phyloP scores from a whole-genome alignment of 345 rosid genomes.

The Crucihimalaya himalaica region DNA sequence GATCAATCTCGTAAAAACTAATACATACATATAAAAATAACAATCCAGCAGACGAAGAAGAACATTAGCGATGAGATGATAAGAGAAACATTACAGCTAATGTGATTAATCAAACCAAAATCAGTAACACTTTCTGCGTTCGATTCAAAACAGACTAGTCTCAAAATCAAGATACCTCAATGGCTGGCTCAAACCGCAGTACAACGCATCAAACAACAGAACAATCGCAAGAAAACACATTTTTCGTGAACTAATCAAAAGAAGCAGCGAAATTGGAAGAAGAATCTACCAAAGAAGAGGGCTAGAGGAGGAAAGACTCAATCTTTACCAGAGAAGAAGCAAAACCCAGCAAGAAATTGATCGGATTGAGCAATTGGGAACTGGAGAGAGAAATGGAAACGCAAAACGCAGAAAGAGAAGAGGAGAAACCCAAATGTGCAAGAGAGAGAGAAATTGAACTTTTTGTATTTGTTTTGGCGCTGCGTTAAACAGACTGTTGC shows the following conservation, averaged over 20 bases:
- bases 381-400: no score
- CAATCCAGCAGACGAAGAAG: background rate
- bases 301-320: background rate
- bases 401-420: no score
- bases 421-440: no score
- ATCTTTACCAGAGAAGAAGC: constrained; percentile 14
- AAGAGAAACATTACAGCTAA: no score
- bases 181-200: background rate
- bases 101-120: background rate
- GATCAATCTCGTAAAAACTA: background rate
- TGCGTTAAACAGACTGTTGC: background rate
- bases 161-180: background rate
- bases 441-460: no score
- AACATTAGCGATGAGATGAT: background rate
- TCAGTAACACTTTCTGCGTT: background rate
- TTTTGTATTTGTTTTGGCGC: background rate
- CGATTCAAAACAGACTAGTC: no score
- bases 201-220: background rate
- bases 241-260: background rate
- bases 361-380: background rate
- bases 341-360: constrained; percentile 23
- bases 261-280: background rate
- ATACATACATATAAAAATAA: background rate
- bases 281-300: background rate
- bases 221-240: background rate